Conservation (phyloP, 805 yeast species). For the Ogataea angusta region DNA sequence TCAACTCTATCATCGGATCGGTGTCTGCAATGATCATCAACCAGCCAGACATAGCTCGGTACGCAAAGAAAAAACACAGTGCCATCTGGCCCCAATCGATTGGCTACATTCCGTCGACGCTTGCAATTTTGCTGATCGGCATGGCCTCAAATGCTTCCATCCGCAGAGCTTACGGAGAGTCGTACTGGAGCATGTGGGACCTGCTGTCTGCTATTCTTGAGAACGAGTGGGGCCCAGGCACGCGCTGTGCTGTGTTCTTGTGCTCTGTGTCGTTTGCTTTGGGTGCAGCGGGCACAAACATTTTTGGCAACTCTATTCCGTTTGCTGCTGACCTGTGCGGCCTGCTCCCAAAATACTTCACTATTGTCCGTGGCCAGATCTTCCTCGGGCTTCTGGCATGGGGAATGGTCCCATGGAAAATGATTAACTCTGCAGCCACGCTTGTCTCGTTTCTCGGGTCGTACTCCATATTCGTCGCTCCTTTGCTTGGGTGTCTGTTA, state of each 20-base stretch:
- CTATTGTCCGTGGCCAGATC: slow-evolving; percentile 24
- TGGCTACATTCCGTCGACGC: slow-evolving; percentile 20
- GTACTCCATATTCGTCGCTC: slow-evolving; percentile 24
- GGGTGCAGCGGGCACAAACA: slow-evolving; percentile 32
- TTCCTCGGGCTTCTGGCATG: slow-evolving; percentile 21
- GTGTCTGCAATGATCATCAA: slow-evolving; percentile 29
- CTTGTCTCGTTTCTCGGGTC: slow-evolving; percentile 22
- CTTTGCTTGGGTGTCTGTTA: slow-evolving; percentile 19
- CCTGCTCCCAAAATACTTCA: slow-evolving; percentile 28
- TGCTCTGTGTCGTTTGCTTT: slow-evolving; percentile 17
- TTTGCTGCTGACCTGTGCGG: slow-evolving; percentile 29
- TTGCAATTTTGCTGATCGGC: slow-evolving; percentile 17
- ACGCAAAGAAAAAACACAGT: slow-evolving; percentile 17
- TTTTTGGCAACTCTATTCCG: slow-evolving; percentile 28
- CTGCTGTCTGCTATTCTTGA: slow-evolving; percentile 27
- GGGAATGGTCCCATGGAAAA: slow-evolving; percentile 26
- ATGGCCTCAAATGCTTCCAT: slow-evolving; percentile 21
- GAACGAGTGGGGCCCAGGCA: slow-evolving; percentile 28
- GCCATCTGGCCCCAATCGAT: slow-evolving; percentile 18
- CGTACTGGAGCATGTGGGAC: slow-evolving; percentile 32
- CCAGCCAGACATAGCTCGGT: slow-evolving; percentile 30
- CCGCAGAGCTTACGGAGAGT: slow-evolving; percentile 20
- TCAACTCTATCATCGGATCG: slow-evolving; percentile 25
- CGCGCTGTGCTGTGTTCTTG: slow-evolving; percentile 26
- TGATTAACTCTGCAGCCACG: slow-evolving; percentile 19